Conservation (phyloP, 345 rosid species). For the Kandelia obovata region DNA sequence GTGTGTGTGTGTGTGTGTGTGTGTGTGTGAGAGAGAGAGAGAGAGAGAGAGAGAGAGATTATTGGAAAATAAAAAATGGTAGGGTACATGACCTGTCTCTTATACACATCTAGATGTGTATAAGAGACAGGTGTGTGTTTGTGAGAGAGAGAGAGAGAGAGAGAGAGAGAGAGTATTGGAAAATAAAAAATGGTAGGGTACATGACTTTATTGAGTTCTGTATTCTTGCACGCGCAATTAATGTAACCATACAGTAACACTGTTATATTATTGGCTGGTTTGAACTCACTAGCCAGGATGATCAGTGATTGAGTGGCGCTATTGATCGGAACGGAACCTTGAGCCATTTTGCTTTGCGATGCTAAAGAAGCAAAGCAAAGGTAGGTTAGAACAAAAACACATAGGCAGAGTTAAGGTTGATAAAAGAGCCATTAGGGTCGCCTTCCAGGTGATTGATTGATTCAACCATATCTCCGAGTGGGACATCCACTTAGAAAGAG, state of each 20-base stretch:
- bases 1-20: no score
- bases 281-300: slow-evolving; percentile 3
- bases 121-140: no score
- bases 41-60: no score
- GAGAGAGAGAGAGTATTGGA: neutral
- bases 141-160: neutral
- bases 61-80: no score
- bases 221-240: slow-evolving; percentile 13
- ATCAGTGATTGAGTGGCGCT: neutral
- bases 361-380: neutral
- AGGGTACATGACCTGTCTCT: no score
- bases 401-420: slow-evolving; percentile 8
- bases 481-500: slow-evolving; percentile 30
- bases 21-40: no score
- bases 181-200: slow-evolving; percentile 10
- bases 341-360: neutral
- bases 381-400: neutral
- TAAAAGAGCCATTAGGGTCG: slow-evolving; percentile 44
- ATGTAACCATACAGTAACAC: slow-evolving; percentile 2
- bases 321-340: slow-evolving; percentile 6
- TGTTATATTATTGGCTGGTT: neutral
- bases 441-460: slow-evolving; percentile 49
- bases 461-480: slow-evolving; percentile 39
- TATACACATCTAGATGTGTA: no score
- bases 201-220: slow-evolving; percentile 18